Conservation (phyloP, 129 eudicot species). For the Flaveria linearis region DNA sequence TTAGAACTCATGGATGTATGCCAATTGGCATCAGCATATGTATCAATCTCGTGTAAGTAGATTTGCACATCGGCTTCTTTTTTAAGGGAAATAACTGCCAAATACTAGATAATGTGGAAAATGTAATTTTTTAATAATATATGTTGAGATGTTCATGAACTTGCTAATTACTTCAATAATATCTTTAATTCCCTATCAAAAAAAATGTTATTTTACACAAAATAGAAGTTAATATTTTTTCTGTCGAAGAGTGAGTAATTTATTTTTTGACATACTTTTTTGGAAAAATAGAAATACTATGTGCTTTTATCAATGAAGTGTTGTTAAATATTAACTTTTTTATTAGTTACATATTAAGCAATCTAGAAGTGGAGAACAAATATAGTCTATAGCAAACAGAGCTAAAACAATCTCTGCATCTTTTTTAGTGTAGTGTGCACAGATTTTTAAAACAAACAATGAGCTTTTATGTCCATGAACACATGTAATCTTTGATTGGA, state of each 20-base stretch:
- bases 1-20: slow-evolving; percentile 4
- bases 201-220: neutral
- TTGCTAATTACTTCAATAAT: neutral
- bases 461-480: neutral
- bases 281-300: neutral
- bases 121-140: neutral
- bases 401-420: neutral
- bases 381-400: neutral
- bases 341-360: neutral
- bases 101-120: slow-evolving; percentile 9
- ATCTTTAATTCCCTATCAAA: neutral
- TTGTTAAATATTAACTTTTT: neutral
- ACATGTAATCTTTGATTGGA: neutral
- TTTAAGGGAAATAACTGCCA: neutral
- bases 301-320: neutral
- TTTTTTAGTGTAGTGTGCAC: neutral
- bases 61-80: neutral
- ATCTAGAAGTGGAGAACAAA: neutral
- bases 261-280: neutral
- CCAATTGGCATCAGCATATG: neutral
- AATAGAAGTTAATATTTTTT: neutral
- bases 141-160: neutral
- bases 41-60: neutral
- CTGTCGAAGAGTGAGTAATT: neutral
- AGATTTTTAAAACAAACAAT: neutral